Evolutionary conservation across 345 rosid species (phyloP).

Genomic region (Linum usitatissimum): DNA sequence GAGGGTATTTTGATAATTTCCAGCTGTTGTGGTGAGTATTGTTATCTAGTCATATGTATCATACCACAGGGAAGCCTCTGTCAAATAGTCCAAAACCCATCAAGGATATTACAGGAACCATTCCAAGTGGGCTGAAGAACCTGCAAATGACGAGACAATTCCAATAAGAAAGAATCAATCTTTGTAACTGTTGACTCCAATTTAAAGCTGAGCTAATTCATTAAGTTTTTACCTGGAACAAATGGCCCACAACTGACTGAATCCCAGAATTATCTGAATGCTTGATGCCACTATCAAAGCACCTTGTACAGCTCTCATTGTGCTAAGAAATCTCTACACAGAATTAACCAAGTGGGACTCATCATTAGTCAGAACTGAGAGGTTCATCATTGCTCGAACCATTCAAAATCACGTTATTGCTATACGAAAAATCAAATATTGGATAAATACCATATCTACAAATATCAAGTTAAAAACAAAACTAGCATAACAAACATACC

Average conservation of each 20-base stretch:
- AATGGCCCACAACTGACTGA: conserved; percentile 91
- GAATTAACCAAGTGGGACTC: conserved; percentile 5
- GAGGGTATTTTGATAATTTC: background rate
- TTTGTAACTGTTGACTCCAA: conserved; percentile 92
- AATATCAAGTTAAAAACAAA: too few species aligned
- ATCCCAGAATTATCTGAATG: conserved; percentile 84
- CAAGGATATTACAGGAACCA: conserved; percentile 93
- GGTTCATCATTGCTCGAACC: background rate
- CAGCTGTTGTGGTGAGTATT: background rate
- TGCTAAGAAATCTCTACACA: conserved; percentile 66
- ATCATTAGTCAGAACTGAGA: background rate
- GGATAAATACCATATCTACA: too few species aligned
- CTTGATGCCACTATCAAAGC: conserved; percentile 94
- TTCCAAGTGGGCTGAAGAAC: conserved; percentile 94
- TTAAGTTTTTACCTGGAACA: conserved; percentile 68
- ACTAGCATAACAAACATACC: too few species aligned
- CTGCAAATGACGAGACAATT: conserved; percentile 27
- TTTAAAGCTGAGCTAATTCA: conserved; percentile 78
- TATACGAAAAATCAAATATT: too few species aligned
- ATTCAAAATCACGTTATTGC: too few species aligned
- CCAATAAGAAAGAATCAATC: background rate
- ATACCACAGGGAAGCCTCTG: conserved; percentile 96
- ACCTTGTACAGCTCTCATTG: conserved; percentile 99
- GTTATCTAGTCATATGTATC: background rate
- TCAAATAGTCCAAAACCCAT: conserved; percentile 92